Conservation (phyloP, 2,329 filamentous ascomycete species). For the Xylaria polymorpha region DNA sequence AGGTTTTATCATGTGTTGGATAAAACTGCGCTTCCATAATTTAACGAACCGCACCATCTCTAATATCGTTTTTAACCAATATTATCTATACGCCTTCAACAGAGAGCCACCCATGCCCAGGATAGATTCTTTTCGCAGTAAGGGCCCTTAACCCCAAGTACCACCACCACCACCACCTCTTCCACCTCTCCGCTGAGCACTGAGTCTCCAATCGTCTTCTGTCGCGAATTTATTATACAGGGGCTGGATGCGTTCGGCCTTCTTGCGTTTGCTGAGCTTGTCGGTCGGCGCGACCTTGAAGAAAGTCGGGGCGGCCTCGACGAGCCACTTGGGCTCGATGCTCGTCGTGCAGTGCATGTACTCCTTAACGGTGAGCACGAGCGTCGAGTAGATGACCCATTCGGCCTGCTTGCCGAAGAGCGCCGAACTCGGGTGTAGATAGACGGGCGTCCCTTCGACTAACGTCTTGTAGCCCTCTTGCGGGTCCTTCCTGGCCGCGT, state of each 20-base stretch:
- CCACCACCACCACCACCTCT: constrained; percentile 86
- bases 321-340: constrained; percentile 94
- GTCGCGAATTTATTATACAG: constrained; percentile 92
- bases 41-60: not conserved
- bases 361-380: constrained; percentile 95
- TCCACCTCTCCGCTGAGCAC: constrained; percentile 85
- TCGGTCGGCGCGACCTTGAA: constrained; percentile 96
- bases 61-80: not conserved
- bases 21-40: not conserved
- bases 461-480: constrained; percentile 98
- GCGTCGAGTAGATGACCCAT: constrained; percentile 92
- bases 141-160: constrained; percentile 79
- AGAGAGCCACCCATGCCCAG: not conserved
- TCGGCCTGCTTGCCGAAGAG: constrained; percentile 96
- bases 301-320: constrained; percentile 97
- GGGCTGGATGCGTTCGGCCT: constrained; percentile 93
- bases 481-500: constrained; percentile 92
- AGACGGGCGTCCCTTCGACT: constrained; percentile 93
- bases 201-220: constrained; percentile 95
- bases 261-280: constrained; percentile 87
- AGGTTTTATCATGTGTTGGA: not conserved
- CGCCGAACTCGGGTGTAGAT: constrained; percentile 90
- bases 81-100: constrained; percentile 17
- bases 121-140: no score
- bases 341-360: constrained; percentile 96